Base-by-base conservation (phyloP, 257 asterid species). In the Agastache rugosa region DNA sequence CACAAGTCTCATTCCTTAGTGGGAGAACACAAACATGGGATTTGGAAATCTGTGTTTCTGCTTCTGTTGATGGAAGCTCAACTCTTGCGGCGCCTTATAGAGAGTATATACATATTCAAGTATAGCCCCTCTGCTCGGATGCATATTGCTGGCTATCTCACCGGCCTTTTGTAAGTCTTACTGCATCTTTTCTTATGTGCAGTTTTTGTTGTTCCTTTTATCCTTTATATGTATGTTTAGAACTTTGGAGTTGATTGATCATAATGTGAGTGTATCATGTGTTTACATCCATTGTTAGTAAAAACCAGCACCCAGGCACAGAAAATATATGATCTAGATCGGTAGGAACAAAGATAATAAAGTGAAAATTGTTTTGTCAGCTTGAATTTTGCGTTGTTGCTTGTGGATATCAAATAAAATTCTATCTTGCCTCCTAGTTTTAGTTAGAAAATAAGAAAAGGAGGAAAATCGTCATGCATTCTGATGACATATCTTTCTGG, bases 31-130 rank as follows among this genome's bases (percentile, higher is more conserved):
- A 86, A 74, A 15, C 51, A 83, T 39, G 78, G 83, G 77, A 73
- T 85, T 60, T 87, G 93, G 94, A 79, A 73, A 20, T 92, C 96
- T 8, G 90, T 90, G 53, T 85, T 92, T 80, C 83, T 94, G 75
- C 96, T 92, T 82, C 54, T 94, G 54, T 83, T 94, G 81, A 90
- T 94, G 91, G 97, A 90, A 77, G 82, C 84, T 81, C 99, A 94
- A 63, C 84, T 88, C 15, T n/a, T 90, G 72, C 83, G 96, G 23
- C 94, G 97, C 63, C 97, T 90, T 83, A 75, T 75, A 71, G 99
- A 94, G 89, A 83, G 92, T n/a, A 75, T 90, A 73, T 87, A 92
- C 31, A 83, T 94, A 8, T 92, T 90, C 84, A 88, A 89, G 70
- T 92, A 90, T 73, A 86, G 96, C 50, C 97, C 98, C 67, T 76